A percentile compares a stretch with the other conserved stretches of the same genome.
These are phyloP conservation scores for Eremomyces bilateralis DNA, from an alignment of 495 filamentous ascomycete genomes.

Conservation along the genomic window DNA sequence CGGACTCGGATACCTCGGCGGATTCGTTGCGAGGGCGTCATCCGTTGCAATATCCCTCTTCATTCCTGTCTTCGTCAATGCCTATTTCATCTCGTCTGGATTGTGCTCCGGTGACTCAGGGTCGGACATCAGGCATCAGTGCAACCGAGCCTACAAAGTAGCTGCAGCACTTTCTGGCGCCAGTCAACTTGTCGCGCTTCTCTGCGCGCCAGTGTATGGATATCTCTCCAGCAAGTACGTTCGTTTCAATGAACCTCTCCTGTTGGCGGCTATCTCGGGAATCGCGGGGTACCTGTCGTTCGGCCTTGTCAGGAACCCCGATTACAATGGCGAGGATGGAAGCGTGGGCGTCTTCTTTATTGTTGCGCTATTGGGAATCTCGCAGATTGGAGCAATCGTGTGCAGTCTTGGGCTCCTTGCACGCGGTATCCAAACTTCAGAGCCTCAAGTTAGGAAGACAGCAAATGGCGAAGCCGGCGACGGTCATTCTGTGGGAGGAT, in stretches of 20 bases:
- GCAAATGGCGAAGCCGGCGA: background rate
- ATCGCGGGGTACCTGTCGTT: constrained; percentile 57
- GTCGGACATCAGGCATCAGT: constrained; percentile 52
- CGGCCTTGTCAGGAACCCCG: constrained; percentile 44
- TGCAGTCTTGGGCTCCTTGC: constrained; percentile 74
- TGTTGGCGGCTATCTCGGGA: constrained; percentile 46
- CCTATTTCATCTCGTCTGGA: constrained; percentile 65
- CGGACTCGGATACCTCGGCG: constrained; percentile 71
- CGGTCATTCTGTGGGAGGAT: background rate
- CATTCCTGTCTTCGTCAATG: constrained; percentile 77
- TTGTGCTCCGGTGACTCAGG: constrained; percentile 43
- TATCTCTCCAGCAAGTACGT: constrained; percentile 43
- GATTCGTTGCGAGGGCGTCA: constrained; percentile 88
- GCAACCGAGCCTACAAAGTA: constrained; percentile 63
- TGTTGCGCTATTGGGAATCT: constrained; percentile 59
- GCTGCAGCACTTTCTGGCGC: constrained; percentile 68
- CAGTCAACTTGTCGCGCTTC: constrained; percentile 65
- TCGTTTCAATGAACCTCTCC: constrained; percentile 47
- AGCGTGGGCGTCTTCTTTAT: constrained; percentile 47
- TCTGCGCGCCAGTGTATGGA: constrained; percentile 73
- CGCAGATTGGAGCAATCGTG: constrained; percentile 89
- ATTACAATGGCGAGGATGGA: constrained; percentile 38
- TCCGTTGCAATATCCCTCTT: constrained; percentile 89
- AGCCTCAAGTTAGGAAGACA: constrained; percentile 29
- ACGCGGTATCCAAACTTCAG: constrained; percentile 39